Percentiles rank a stretch among this genome's conserved stretches.
Evolutionary conservation across 345 rosid genomes (phyloP).

Genomic region (Linum tenue): DNA sequence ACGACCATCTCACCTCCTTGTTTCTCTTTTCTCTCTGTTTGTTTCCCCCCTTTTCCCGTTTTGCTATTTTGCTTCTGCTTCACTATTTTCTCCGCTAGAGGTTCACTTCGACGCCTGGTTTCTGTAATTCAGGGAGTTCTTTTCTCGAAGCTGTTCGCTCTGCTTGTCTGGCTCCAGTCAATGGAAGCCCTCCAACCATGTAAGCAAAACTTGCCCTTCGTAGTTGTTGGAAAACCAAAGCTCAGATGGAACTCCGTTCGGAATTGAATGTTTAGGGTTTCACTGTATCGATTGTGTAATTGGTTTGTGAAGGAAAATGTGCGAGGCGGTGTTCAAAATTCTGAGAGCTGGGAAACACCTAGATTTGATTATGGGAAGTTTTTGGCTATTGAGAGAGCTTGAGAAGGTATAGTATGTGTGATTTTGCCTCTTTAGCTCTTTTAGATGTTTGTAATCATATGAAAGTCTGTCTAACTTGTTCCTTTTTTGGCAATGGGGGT

Average conservation of each 20-base stretch:
- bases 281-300: neutral
- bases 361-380: conserved; percentile 63
- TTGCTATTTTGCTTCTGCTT: neutral
- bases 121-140: neutral
- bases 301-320: conserved; percentile 48
- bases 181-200: neutral
- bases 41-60: conserved; percentile 1
- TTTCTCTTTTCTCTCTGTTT: neutral
- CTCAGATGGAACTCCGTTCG: too few species aligned
- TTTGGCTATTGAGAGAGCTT: conserved; percentile 54
- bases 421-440: neutral
- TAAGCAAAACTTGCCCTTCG: neutral
- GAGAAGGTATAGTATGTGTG: conserved; percentile 33
- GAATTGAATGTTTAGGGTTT: neutral
- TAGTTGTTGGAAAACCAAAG: neutral
- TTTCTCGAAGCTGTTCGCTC: neutral
- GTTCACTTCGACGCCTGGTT: neutral
- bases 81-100: neutral
- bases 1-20: neutral
- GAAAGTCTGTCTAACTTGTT: neutral
- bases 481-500: neutral
- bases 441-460: conserved; percentile 1
- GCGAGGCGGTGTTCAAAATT: conserved; percentile 54
- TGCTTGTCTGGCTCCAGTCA: neutral
- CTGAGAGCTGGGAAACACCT: conserved; percentile 49